These are phyloP conservation scores for Botryococcus braunii DNA, from an alignment of 163 green algal species.

Conservation along the genomic window DNA sequence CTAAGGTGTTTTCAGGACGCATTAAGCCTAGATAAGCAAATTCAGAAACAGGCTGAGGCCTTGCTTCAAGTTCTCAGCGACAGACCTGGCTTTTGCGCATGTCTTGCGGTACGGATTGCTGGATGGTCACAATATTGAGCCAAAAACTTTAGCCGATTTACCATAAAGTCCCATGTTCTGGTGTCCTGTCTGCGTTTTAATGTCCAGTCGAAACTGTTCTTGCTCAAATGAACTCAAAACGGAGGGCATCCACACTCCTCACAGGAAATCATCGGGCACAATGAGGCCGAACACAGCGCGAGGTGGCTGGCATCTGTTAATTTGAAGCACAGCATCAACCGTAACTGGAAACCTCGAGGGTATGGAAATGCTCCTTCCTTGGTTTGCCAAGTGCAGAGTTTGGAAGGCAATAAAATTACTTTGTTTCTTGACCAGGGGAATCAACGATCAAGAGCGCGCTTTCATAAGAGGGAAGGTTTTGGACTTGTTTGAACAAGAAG, in stretches of 20 bases:
- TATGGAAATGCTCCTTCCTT: background rate
- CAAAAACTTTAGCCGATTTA: background rate
- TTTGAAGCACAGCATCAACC: conserved; percentile 81
- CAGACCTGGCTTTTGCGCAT: conserved; percentile 74
- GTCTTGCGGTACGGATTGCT: conserved; percentile 54
- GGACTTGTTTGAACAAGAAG: conserved; percentile 55
- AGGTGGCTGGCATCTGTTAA: conserved; percentile 83
- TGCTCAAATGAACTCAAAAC: no score
- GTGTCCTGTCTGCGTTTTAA: background rate
- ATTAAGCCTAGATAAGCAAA: conserved; percentile 34
- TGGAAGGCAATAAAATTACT: no score
- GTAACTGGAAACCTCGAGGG: conserved; percentile 48
- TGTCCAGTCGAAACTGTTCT: no score
- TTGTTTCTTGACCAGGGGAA: conserved; percentile 31
- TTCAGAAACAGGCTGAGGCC: conserved; percentile 63
- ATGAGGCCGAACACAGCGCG: conserved; percentile 56
- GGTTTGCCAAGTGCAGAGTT: background rate
- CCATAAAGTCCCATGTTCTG: background rate
- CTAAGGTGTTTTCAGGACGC: conserved; percentile 44
- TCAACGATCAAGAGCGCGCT: conserved; percentile 61
- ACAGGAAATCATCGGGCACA: conserved; percentile 72
- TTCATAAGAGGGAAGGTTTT: conserved; percentile 62
- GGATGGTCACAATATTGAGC: background rate
- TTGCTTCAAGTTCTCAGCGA: conserved; percentile 46
- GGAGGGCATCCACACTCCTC: background rate